Base-by-base conservation (phyloP, 2,329 filamentous ascomycete species). In the Orbilia ellipsospora region DNA sequence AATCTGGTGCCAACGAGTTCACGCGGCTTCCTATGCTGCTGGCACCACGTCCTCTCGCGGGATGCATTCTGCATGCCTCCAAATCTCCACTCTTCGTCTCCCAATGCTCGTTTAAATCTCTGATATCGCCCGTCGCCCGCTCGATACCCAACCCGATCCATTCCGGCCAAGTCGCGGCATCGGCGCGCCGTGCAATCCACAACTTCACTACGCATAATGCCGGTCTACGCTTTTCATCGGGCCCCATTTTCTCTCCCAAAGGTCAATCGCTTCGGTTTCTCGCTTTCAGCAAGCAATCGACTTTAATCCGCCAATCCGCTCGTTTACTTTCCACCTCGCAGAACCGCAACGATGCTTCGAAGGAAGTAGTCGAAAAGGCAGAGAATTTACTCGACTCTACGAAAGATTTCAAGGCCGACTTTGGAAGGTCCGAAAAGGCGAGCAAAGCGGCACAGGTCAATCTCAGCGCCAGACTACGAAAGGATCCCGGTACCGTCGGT, bases 381-480 rank as follows among this genome's bases (percentile, higher is more conserved):
- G 64, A 75, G 12, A 18, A 51, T 45, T 23, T 20, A 15, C 52
- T 59, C 44, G 56, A 74, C 12, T 31, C 40, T 3, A 7, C 42
- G 28, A 63, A 72, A 20, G 67, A 72, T 15, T 45, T 23, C 44
- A 75, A 75, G 31, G 55, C 72, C 70, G 88, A 86, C 20, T 92
- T 93, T 81, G 87, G 86, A 77, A 86, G 88, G 79, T 94, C 92
- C 72, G 94, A 96, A 81, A 94, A 90, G 82, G 95, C 94, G 40
- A 88, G 90, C 12, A 90, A 93, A 80, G 95, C 94, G 10, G 91
- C 94, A 1, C 91, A 98, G 80, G 86, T 99, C 79, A 96, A 99
- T 81, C 85, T 98, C 79, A 90, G 90, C 77, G 95, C 95, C 13
- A 92, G 92, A 78, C 85, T 99, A 59, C 93, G 92, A 54, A 97